Base-by-base conservation (phyloP, 2,329 filamentous ascomycete genomes). In the Neospermospora avenae region DNA sequence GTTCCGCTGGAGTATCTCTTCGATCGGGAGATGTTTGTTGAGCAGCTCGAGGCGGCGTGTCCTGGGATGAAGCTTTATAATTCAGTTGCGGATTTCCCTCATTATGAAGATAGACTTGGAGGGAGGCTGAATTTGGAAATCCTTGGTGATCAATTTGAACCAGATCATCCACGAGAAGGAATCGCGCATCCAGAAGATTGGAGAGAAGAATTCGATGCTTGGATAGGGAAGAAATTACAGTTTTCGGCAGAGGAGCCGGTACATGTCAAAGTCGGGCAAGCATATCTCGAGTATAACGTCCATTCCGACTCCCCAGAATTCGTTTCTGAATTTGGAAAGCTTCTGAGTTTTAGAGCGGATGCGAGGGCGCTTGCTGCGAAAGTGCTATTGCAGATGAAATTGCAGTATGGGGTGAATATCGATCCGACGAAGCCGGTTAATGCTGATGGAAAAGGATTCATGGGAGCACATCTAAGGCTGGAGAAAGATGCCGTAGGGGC, bases 211-310 rank as follows among this genome's bases (percentile, higher is more conserved):
- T 68, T 70, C 39, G 61, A 67, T 25, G 41, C 7, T 10, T 71
- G 68, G 69, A 60, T 71, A 3, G 28, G 34, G 18, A 54, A 44
- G 13, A 54, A 37, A 20, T 48, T 55, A 49, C 42, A 10, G 14
- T 6, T 6, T 28, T 16, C 18, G 8, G 4, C 0, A 24, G 18
- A 4, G 2, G 24, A 28, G 8, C 45, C 45, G 7, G 24, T 57
- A 20, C 46, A 39, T 14, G 24, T 51, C 16, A 24, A 48, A 48
- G 7, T 75, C 39, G 68, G 64, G 20, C 72, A 72, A 57, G 70
- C 72, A 0, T 75, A 70, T 55, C 70, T 74, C 53, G 71, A 74
- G 54, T 75, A 74, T 55, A 74, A 74, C 6, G 68, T 74, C 7
- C 65, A 53, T 35, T 65, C 67, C 59, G 73, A 75, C 64, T 71